Evolutionary conservation across 2,329 filamentous ascomycete genomes (phyloP), one percentile per base, ranked within the genome.

Genomic region (Trichoderma asperellum): DNA sequence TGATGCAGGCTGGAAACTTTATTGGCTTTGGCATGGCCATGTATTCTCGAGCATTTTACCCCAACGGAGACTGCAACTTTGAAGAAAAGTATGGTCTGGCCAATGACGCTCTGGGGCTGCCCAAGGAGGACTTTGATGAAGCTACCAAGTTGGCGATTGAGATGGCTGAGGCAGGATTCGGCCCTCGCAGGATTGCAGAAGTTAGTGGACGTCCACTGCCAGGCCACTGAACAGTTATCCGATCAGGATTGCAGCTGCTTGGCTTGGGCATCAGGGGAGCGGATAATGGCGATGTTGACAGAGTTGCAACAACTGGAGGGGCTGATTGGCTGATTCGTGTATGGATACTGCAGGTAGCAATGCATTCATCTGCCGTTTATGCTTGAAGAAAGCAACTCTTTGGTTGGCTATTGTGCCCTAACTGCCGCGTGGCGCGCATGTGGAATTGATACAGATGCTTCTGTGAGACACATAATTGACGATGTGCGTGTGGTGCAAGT

Each of bases 81-180:
- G 79, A 76, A 43, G 82, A 79, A 63, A 78, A 78, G 43, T 40
- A 77, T 14, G 75, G 75, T 0, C 68, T 78, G 16, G 76, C 72
- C 2, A 91, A 91, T 71, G 81, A 84, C 16, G 73, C 80, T 5
- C 77, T 92, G n/a, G 86, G 83, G 0, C 77, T 92, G 74, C 84
- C 86, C 0, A 78, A 85, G 71, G 89, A 91, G 76, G 82, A 84
- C 55, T 71, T 91, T 57, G 88, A 91, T 73, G 83, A 86, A 70
- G 79, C 80, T 29, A 91, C 86, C 0, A 82, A 79, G 75, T 75
- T 76, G 29, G 85, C 83, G 0, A 72, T 90, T 0, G 79, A 83
- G 8, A 75, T 86, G 79, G 66, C 73, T 1, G 67, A 75, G 14
- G 59, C 29, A 0, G 70, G 68, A 11, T 62, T 49, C 24, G 37